Evolutionary conservation across 176 grass and related monocot species (phyloP), one percentile per base, ranked within the genome.

Genomic region (Olyra latifolia): DNA sequence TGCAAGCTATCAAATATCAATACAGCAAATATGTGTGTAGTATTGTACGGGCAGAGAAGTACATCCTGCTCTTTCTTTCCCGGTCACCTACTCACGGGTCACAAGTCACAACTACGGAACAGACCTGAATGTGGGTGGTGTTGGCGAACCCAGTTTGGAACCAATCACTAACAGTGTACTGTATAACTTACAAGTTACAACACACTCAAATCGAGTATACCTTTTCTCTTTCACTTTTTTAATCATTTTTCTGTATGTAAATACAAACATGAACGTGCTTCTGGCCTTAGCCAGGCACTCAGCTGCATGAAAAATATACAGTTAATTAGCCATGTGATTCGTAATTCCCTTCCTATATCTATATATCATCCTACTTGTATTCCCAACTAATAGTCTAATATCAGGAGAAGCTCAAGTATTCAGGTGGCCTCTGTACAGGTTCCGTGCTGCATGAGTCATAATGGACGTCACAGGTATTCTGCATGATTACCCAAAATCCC

Each of bases 281-380:
- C 58, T 48, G 58, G 80, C 80, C 58, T 83, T 78, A 63, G 74
- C 17, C 66, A 77, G 19, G 32, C 78, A 85, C 66, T 81, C 71
- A 50, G 59, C 57, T 66, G 72, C 56, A 67, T 67, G 57, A 64
- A 65, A 70, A 58, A 89, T 82, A 78, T 89, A 86, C 88, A 86
- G 45, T 78, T 60, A 82, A 82, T 25, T 78, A 65, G 65, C 82
- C 78, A 76, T 89, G 64, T 59, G 65, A 63, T 29, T 50, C 8
- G 9, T 27, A 61, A 29, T 80, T 69, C 46, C 63, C 62, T 60
- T 73, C 73, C 87, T 89, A 86, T 73, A 48, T 73, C 59, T 86
- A 86, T 67, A 89, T 73, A 89, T 46, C 73, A 66, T 66, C 66
- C 43, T 86, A 75, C 66, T 52, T 71, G 42, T 71, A 66, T 58